These are phyloP conservation scores for Penicillium expansum DNA, from an alignment of 2,329 filamentous ascomycete species.

Conservation along the genomic window DNA sequence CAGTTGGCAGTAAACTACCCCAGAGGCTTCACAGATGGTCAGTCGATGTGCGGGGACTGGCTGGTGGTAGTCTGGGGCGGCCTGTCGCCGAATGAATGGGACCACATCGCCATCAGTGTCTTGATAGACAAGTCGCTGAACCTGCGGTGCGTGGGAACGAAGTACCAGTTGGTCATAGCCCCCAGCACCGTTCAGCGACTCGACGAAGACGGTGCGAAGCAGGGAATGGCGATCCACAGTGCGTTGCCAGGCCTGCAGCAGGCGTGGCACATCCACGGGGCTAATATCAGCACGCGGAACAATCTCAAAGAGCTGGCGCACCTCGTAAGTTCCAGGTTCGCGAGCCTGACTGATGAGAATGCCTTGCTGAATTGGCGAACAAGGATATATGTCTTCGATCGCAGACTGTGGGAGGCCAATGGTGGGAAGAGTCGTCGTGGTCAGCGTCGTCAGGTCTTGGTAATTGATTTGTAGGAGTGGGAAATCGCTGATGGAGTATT, in stretches of 20 bases:
- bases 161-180: conserved; percentile 9
- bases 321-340: conserved; percentile 8
- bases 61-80: background rate
- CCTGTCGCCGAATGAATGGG: background rate
- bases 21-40: background rate
- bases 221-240: conserved; percentile 13
- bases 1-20: background rate
- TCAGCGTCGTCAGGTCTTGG: conserved; percentile 2
- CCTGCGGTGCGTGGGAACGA: background rate
- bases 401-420: background rate
- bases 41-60: conserved; percentile 1
- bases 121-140: background rate
- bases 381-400: conserved; percentile 15
- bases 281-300: background rate
- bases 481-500: conserved; percentile 1
- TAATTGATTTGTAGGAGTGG: conserved; percentile 1
- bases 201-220: conserved; percentile 15
- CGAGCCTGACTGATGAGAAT: conserved; percentile 15
- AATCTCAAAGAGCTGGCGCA: conserved; percentile 3
- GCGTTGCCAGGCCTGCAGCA: conserved; percentile 11
- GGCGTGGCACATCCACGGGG: conserved; percentile 5
- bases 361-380: conserved; percentile 13
- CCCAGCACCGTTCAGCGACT: background rate
- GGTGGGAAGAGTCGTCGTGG: background rate
- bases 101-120: background rate